These are phyloP conservation scores for Ambrosia artemisiifolia DNA, from an alignment of 129 eudicot species.

Conservation along the genomic window DNA sequence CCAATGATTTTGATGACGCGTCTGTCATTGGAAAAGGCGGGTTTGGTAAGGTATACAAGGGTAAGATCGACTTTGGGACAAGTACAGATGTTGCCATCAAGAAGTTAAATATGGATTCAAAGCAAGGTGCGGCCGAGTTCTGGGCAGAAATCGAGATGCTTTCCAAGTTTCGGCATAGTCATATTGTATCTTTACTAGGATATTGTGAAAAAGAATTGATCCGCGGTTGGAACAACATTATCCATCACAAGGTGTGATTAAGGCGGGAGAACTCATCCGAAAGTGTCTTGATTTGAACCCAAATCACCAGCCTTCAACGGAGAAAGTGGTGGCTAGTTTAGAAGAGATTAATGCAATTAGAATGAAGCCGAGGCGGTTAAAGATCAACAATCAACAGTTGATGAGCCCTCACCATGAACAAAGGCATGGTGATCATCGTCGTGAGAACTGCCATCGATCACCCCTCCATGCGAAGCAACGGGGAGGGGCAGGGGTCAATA, in stretches of 20 bases:
- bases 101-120: constrained; percentile 27
- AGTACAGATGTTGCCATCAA: constrained; percentile 30
- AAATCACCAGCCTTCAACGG: background rate
- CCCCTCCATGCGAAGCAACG: background rate
- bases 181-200: constrained; percentile 29
- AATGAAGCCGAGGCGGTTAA: background rate
- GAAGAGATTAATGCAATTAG: background rate
- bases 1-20: constrained; percentile 28
- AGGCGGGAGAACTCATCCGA: background rate
- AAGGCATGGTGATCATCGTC: background rate
- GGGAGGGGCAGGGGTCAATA: background rate
- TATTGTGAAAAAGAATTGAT: constrained; percentile 30
- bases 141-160: constrained; percentile 32
- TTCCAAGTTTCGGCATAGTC: constrained; percentile 34
- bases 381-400: background rate
- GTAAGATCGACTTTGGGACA: background rate
- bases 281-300: background rate
- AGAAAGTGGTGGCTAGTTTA: constrained; percentile 2
- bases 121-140: constrained; percentile 33
- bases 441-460: background rate
- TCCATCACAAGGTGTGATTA: background rate
- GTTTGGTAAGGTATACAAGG: constrained; percentile 38
- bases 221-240: background rate
- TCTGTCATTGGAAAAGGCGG: constrained; percentile 33
- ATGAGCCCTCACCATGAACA: background rate